Evolutionary conservation across 139 green algal species (phyloP), one percentile per base, ranked within the genome.

Genomic region (Haematococcus lacustris): DNA sequence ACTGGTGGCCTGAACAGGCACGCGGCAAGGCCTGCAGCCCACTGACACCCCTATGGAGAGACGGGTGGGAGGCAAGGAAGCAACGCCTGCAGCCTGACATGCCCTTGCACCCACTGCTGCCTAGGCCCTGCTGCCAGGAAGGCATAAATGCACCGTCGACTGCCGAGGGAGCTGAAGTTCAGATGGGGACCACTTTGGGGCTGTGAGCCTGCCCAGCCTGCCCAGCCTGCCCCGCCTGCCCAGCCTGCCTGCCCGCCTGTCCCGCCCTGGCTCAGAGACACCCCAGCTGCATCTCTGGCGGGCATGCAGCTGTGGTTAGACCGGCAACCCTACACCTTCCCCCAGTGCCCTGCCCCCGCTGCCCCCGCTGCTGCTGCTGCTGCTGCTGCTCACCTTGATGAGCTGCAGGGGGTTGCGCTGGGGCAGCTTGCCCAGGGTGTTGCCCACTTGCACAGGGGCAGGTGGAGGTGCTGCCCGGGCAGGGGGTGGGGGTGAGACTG

Each of bases 361-460:
- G 34, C 62, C 13, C 23, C 57, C 26, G 23, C 13, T 65, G 57
- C 23, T 38, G 43, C 43, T 65, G 57, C 62, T 34, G 63, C 28
- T 39, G 9, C 40, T 33, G 28, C 40, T 35, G 26, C 53, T 0
- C n/a, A 78, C 76, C 80, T 91, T 90, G 75, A 96, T 90, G 2
- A 96, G 60, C 33, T 88, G 77, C 63, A 96, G 83, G 0, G 90
- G 87, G 78, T 93, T 86, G 50, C 85, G 74, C 6, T 50, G 65
- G 26, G 63, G 69, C 53, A 25, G n/a, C 68, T 40, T 57, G 17
- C 76, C 84, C 30, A 90, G 82, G 3, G 79, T 75, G 51, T 87
- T 30, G 0, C 88, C 90, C n/a, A 96, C 78, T 37, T 81, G 63
- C 28, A 74, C 39, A n/a, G 74, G 47, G 1, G 72, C 35, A 23